Percentiles rank a stretch among this genome's conserved stretches.
Evolutionary conservation across 345 rosid genomes (phyloP).

Genomic region (Isatis tinctoria): DNA sequence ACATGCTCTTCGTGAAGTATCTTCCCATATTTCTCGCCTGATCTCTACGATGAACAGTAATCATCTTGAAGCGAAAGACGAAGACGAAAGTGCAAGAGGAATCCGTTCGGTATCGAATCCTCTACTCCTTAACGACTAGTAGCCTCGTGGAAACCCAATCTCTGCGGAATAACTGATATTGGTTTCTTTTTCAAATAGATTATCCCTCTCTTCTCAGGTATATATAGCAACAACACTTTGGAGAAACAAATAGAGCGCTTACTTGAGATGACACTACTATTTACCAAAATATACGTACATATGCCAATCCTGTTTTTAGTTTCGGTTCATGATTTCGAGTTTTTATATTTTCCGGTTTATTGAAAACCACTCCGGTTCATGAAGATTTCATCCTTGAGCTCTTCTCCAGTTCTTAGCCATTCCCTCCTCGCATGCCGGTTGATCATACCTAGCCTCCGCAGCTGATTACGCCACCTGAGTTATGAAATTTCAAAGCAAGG

Average conservation of each 20-base stretch:
- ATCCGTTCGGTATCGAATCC: neutral
- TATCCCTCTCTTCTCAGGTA: neutral
- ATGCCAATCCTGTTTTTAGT: neutral
- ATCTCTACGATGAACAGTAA: conserved; percentile 1
- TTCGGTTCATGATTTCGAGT: neutral
- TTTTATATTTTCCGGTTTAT: neutral
- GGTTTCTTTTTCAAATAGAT: neutral
- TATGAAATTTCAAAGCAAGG: neutral
- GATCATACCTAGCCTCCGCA: too few relatives aligned
- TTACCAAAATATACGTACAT: too few relatives aligned
- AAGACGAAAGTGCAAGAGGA: neutral
- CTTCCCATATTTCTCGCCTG: conserved; percentile 20
- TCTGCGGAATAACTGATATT: neutral
- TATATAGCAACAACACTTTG: neutral
- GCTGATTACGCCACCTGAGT: conserved; percentile 21
- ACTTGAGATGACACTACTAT: too few relatives aligned
- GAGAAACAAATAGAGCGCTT: neutral
- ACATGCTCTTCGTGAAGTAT: conserved; percentile 8
- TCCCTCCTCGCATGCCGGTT: too few relatives aligned
- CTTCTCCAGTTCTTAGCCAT: too few relatives aligned
- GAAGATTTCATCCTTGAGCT: too few relatives aligned
- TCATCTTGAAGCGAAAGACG: neutral
- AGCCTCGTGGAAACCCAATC: neutral
- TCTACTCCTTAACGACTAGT: neutral
- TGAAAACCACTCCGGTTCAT: too few relatives aligned